Evolutionary conservation across 2,329 filamentous ascomycete genomes (phyloP), one percentile per base, ranked within the genome.

Genomic region (Pseudonectria foliicola): DNA sequence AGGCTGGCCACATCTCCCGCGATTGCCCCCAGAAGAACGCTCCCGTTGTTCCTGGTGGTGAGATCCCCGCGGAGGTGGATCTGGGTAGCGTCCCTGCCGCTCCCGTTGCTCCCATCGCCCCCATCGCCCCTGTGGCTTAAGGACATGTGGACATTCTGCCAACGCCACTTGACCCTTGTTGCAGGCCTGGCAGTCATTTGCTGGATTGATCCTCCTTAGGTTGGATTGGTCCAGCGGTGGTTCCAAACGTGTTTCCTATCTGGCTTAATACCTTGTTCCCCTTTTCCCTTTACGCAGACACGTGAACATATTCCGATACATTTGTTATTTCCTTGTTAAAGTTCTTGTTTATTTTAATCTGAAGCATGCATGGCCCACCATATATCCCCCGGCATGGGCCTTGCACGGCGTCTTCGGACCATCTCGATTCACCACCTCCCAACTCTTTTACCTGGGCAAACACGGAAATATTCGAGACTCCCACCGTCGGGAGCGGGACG

Each of bases 1-100:
- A 95, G 70, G 80, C 88, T 39, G 92, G 92, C 34, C 90, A 96
- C 67, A 96, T 96, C 64, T 94, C 87, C 39, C 84, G 90, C 45
- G 90, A 96, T 53, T 95, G 92, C 72, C 84, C 88, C 39, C 64
- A 88, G 77, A 80, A 82, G 77, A 64, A 57, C 50, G 60, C 64
- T 45, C 67, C 63, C 50, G 68, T 66, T 50, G 73, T 77, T 46
- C 63, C 72, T 35, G 57, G 53, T 29, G 67, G 64, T 50, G 71
- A 74, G 41, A 61, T 70, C 33, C 53, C 48, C 39, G 45, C 53
- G 32, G 66, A 71, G 40, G 63, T 67, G 33, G 66, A 70, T 35
- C 43, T 70, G 39, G 53, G 53, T 46, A 61, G 56, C 49, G 62
- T 62, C 37, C 60, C 62, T 42, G 53, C 59, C 40, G 58, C 68